A percentile compares a stretch with the other conserved stretches of the same genome.
Evolutionary conservation across 2,329 filamentous ascomycete genomes (phyloP).

Genomic region (Lasiodiplodia gonubiensis): DNA sequence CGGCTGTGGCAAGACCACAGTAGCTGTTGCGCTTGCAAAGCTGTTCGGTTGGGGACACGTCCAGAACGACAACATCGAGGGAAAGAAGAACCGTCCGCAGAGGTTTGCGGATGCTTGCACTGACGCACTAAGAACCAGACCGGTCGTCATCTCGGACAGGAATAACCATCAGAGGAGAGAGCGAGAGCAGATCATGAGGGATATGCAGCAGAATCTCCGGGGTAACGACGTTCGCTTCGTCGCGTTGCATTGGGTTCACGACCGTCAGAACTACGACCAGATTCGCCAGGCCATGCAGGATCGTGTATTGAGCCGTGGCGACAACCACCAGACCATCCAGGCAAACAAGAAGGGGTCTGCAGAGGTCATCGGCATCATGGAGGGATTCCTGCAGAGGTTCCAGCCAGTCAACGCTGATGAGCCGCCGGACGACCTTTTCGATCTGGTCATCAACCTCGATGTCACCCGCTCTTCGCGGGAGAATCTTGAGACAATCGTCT

Average conservation of each 20-base stretch:
- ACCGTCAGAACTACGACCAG: conserved; percentile 67
- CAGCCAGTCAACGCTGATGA: conserved; percentile 72
- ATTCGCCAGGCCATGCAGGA: conserved; percentile 77
- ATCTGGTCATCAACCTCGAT: conserved; percentile 83
- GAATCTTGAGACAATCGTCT: conserved; percentile 83
- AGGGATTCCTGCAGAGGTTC: conserved; percentile 87
- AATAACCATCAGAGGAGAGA: conserved; percentile 93
- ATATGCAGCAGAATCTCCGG: conserved; percentile 68
- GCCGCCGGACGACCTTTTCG: conserved; percentile 81
- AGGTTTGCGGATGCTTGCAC: conserved; percentile 76
- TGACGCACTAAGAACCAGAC: conserved; percentile 65
- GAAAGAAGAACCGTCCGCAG: conserved; percentile 73
- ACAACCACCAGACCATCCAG: conserved; percentile 98
- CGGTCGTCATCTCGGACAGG: conserved; percentile 85
- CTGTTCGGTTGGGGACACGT: conserved; percentile 92
- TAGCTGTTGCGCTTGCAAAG: conserved; percentile 79
- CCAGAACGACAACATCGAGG: conserved; percentile 95
- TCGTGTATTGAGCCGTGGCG: conserved; percentile 82
- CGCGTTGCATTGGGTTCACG: conserved; percentile 86
- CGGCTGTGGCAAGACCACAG: conserved; percentile 94
- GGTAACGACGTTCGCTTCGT: conserved; percentile 69
- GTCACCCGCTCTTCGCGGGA: conserved; percentile 75
- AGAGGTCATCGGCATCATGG: conserved; percentile 91
- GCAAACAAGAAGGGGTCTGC: conserved; percentile 72
- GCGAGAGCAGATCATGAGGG: conserved; percentile 82